Percentiles rank a stretch among this genome's conserved stretches.
Conservation (phyloP, 305 asterid genomes). For the Fraxinus angustifolia region DNA sequence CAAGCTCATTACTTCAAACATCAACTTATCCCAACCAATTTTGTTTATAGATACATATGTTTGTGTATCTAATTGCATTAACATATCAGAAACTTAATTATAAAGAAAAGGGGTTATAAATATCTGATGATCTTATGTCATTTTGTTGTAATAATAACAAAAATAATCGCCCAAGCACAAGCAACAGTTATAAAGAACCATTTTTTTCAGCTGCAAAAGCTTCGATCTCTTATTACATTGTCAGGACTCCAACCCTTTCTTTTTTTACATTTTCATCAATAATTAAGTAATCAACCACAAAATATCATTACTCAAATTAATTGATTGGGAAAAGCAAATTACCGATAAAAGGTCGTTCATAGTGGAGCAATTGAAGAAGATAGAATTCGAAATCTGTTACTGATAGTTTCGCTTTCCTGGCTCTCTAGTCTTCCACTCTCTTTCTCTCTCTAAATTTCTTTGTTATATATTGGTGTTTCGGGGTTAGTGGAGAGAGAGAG, state of each 20-base stretch:
- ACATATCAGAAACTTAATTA: neutral
- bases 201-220: neutral
- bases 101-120: neutral
- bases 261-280: neutral
- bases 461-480: too few relatives aligned
- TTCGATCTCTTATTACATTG: neutral
- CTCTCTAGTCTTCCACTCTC: neutral
- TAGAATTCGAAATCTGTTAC: constrained; percentile 19
- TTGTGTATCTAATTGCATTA: neutral
- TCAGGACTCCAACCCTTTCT: neutral
- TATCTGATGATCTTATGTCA: neutral
- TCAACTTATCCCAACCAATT: constrained; percentile 1
- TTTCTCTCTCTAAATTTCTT: neutral
- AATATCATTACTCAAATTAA: neutral
- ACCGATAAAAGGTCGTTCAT: constrained; percentile 47
- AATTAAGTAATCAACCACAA: neutral
- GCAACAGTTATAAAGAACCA: neutral
- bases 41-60: neutral
- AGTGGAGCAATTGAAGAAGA: constrained; percentile 19
- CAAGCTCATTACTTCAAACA: constrained; percentile 2
- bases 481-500: neutral
- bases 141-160: neutral
- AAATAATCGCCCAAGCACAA: neutral
- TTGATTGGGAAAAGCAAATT: neutral
- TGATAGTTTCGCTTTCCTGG: neutral